Conservation (phyloP, 441 rosid genomes). For the Rhodomyrtus psidioides region DNA sequence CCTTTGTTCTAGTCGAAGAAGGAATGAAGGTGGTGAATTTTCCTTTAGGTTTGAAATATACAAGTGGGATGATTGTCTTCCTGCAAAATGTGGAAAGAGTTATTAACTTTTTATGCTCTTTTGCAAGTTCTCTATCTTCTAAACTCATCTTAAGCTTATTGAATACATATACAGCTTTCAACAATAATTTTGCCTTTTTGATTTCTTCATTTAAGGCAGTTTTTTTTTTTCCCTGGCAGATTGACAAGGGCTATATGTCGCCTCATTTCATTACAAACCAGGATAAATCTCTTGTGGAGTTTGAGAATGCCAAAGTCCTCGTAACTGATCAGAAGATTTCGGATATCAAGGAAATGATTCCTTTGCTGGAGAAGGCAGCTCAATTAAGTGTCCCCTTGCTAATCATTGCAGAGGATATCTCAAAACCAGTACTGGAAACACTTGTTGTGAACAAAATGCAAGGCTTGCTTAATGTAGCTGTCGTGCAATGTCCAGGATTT, state of each 20-base stretch:
- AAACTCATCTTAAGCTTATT: too few relatives aligned
- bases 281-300: slow-evolving; percentile 68
- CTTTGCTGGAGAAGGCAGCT: slow-evolving; percentile 70
- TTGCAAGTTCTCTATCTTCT: too few relatives aligned
- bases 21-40: slow-evolving; percentile 72
- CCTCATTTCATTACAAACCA: slow-evolving; percentile 82
- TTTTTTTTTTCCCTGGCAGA: slow-evolving; percentile 25
- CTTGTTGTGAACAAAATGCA: slow-evolving; percentile 63
- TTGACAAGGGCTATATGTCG: slow-evolving; percentile 86
- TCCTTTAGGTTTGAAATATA: neutral
- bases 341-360: slow-evolving; percentile 56
- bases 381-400: slow-evolving; percentile 83
- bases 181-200: too few relatives aligned
- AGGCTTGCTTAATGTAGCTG: slow-evolving; percentile 79
- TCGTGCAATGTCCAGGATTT: slow-evolving; percentile 83
- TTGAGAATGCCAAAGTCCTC: slow-evolving; percentile 69
- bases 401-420: slow-evolving; percentile 76
- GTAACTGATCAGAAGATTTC: slow-evolving; percentile 76
- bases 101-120: too few relatives aligned
- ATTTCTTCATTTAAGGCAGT: too few relatives aligned
- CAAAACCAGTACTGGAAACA: slow-evolving; percentile 59
- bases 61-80: neutral
- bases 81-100: too few relatives aligned
- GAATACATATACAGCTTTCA: too few relatives aligned
- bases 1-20: slow-evolving; percentile 72